Evolutionary conservation across 352 stramenopile species (phyloP).

Genomic region (Phytophthora palmivora): DNA sequence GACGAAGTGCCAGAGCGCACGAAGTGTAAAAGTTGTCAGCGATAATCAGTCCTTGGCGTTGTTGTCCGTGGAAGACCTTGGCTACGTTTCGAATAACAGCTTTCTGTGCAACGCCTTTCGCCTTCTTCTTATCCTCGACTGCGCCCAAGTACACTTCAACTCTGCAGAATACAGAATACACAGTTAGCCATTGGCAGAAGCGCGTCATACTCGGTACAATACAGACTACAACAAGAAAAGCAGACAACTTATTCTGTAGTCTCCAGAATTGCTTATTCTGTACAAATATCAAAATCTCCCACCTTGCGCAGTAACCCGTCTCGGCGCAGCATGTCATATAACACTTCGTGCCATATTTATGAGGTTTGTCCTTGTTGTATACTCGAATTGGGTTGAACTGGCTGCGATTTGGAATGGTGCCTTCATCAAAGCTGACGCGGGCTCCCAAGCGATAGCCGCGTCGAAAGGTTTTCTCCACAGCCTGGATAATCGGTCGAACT

Average conservation of each 20-base stretch:
- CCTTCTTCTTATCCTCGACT: slow-evolving; percentile 1
- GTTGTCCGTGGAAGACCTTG: slow-evolving; percentile 2
- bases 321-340: slow-evolving; percentile 29
- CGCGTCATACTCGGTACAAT: slow-evolving; percentile 7
- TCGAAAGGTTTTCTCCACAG: slow-evolving; percentile 21
- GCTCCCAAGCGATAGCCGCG: slow-evolving; percentile 7
- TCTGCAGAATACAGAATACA: slow-evolving; percentile 19
- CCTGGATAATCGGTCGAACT: slow-evolving; percentile 5
- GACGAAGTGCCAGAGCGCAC: slow-evolving; percentile 19
- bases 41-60: slow-evolving; percentile 8
- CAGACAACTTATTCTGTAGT: background rate
- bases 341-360: too few relatives aligned
- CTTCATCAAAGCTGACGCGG: slow-evolving; percentile 18
- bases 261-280: too few relatives aligned
- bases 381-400: slow-evolving; percentile 18
- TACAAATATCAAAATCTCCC: too few relatives aligned
- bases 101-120: background rate
- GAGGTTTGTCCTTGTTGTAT: too few relatives aligned
- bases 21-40: too few relatives aligned
- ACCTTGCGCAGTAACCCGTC: slow-evolving; percentile 23
- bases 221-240: slow-evolving; percentile 9
- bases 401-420: slow-evolving; percentile 18
- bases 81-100: slow-evolving; percentile 15
- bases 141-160: slow-evolving; percentile 18
- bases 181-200: background rate